These are phyloP conservation scores for Vigna angularis DNA, from an alignment of 306 rosid genomes.

Conservation along the genomic window DNA sequence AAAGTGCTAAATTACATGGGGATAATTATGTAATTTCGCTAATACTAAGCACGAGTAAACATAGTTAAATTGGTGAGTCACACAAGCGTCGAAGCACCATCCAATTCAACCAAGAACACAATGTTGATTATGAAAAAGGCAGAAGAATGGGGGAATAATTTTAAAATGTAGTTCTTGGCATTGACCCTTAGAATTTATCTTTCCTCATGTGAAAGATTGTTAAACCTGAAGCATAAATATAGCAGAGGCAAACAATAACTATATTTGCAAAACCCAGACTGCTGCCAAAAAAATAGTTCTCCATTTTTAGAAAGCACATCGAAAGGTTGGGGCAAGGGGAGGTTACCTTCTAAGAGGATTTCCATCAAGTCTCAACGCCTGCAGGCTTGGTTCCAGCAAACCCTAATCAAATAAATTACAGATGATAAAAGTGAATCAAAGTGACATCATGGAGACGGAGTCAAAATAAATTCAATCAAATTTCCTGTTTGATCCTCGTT, in stretches of 20 bases:
- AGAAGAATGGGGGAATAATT: too few relatives aligned
- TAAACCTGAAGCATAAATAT: background rate
- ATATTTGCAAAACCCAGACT: constrained; percentile 13
- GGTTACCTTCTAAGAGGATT: constrained; percentile 94
- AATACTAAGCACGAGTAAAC: background rate
- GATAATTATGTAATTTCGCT: background rate
- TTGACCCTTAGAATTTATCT: constrained; percentile 16
- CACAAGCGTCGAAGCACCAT: constrained; percentile 6
- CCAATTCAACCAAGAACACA: background rate
- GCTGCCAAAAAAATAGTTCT: constrained; percentile 21
- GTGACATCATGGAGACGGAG: constrained; percentile 5
- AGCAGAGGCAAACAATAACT: constrained; percentile 1
- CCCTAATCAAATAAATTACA: constrained; percentile 65
- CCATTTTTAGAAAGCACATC: constrained; percentile 28
- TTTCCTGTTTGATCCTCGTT: background rate
- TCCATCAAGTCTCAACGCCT: constrained; percentile 81
- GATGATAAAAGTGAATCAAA: background rate
- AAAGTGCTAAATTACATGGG: background rate
- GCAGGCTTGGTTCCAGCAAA: constrained; percentile 82
- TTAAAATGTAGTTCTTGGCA: background rate
- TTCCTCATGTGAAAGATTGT: background rate
- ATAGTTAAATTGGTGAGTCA: background rate
- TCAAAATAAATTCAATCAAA: constrained; percentile 1
- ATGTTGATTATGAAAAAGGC: background rate
- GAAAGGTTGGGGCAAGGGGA: constrained; percentile 9